Conservation (phyloP, 139 green algal species). For the Coelastrella sp. region DNA sequence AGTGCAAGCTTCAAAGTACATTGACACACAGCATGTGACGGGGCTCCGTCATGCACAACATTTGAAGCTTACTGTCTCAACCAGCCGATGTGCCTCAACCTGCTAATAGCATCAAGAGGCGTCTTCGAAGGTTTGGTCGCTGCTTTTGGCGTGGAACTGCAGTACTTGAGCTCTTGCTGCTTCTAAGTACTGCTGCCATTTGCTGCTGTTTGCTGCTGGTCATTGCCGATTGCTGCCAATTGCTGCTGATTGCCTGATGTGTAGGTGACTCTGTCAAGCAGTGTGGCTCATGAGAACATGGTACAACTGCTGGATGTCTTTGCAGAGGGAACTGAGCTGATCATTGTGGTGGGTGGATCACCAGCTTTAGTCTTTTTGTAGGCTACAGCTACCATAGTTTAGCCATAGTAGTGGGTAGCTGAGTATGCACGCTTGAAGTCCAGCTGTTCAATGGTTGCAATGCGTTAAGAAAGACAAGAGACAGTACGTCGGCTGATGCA, state of each 20-base stretch:
- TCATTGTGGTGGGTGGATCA: constrained; percentile 7
- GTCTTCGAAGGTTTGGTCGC: too few relatives aligned
- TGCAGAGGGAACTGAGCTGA: constrained; percentile 32
- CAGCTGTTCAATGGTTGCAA: too few relatives aligned
- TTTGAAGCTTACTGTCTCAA: not conserved
- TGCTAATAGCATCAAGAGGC: not conserved
- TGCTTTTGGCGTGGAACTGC: not conserved
- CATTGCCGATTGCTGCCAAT: too few relatives aligned
- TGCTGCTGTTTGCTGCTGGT: too few relatives aligned
- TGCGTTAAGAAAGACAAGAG: too few relatives aligned
- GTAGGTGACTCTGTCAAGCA: constrained; percentile 40
- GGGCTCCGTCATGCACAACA: not conserved
- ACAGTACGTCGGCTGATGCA: too few relatives aligned
- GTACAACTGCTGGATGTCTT: constrained; percentile 52
- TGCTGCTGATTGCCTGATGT: not conserved
- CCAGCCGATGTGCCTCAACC: too few relatives aligned
- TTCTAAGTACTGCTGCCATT: not conserved
- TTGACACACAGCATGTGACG: not conserved
- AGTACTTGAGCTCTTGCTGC: not conserved
- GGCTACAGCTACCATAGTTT: not conserved
- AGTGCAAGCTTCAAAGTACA: too few relatives aligned
- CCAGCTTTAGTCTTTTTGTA: too few relatives aligned
- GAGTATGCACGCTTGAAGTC: too few relatives aligned
- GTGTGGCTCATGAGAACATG: constrained; percentile 48
- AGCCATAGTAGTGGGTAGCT: not conserved